Evolutionary conservation across 1,139 yeast genomes (phyloP).

Genomic region (Saccharomyces uvarum): DNA sequence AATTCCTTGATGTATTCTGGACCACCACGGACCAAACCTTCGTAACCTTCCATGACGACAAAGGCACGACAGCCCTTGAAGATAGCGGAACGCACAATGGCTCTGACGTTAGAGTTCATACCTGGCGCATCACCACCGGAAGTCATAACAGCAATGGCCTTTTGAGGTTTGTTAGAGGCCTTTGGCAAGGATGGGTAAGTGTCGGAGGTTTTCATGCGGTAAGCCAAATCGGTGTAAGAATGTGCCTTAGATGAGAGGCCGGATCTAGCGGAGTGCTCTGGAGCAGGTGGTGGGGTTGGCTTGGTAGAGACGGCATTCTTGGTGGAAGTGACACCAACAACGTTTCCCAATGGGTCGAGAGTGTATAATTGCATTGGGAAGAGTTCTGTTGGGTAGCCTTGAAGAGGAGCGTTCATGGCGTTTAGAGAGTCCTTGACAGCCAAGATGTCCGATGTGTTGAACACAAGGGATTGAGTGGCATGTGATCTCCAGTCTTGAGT

Average conservation of each 20-base stretch:
- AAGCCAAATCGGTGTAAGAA: conserved; percentile 25
- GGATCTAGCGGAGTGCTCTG: conserved; percentile 10
- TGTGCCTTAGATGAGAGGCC: conserved; percentile 22
- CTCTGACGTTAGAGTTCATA: conserved; percentile 89
- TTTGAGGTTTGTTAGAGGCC: conserved; percentile 11
- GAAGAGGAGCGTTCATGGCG: conserved; percentile 23
- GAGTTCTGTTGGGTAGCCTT: conserved; percentile 48
- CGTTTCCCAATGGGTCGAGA: conserved; percentile 47
- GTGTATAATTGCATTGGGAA: conserved; percentile 62
- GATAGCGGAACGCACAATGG: conserved; percentile 82
- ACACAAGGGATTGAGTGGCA: conserved; percentile 30
- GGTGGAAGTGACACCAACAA: conserved; percentile 59
- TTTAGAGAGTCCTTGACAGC: conserved; percentile 26
- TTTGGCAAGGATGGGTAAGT: conserved; percentile 21
- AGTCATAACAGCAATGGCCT: conserved; percentile 81
- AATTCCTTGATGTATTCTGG: conserved; percentile 55
- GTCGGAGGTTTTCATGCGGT: conserved; percentile 15
- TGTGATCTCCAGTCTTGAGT: conserved; percentile 35
- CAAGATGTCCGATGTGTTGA: conserved; percentile 29
- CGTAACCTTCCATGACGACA: conserved; percentile 91
- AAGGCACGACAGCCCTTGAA: conserved; percentile 87
- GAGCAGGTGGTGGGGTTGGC: conserved; percentile 33
- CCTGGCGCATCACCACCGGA: conserved; percentile 98
- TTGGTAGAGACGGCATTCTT: conserved; percentile 50
- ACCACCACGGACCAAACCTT: conserved; percentile 86